These are phyloP conservation scores for Yamagishiella unicocca DNA, from an alignment of 139 green algal genomes.

Conservation along the genomic window DNA sequence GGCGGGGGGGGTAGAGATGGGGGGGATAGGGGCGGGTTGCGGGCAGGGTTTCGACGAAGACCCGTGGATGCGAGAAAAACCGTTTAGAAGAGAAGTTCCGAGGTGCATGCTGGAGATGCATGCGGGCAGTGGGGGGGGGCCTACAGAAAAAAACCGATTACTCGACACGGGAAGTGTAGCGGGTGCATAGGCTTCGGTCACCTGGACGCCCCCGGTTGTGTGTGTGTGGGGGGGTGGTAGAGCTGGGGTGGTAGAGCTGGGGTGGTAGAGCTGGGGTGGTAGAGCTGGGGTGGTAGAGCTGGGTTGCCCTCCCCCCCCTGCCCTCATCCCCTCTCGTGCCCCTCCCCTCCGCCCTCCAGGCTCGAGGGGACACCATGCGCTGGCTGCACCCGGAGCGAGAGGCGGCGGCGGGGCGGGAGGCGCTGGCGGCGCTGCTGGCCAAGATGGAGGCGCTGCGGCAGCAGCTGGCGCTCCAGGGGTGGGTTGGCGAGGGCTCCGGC, in stretches of 20 bases:
- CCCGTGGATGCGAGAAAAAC: neutral
- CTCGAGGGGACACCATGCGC: conserved; percentile 56
- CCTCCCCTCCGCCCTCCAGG: neutral
- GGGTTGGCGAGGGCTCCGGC: neutral
- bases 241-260: too few relatives aligned
- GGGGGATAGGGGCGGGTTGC: too few relatives aligned
- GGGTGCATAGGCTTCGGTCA: neutral
- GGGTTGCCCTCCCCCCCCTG: neutral
- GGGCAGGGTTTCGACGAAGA: neutral
- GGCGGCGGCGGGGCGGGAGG: conserved; percentile 19
- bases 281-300: too few relatives aligned
- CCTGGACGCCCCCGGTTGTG: neutral
- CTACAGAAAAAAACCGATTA: too few relatives aligned
- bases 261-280: too few relatives aligned
- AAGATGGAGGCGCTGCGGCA: conserved; percentile 28
- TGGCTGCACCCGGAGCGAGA: conserved; percentile 58
- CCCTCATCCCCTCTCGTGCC: neutral
- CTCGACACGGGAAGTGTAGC: too few relatives aligned
- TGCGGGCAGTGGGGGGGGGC: too few relatives aligned
- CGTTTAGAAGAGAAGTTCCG: too few relatives aligned
- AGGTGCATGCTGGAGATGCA: too few relatives aligned
- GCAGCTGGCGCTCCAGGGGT: conserved; percentile 56
- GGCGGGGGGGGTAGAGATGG: too few relatives aligned
- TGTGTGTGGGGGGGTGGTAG: too few relatives aligned
- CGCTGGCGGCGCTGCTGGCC: conserved; percentile 44